phyloP scores from a whole-genome alignment of 768 basidiomycete genomes.

The Boletus sp. region DNA sequence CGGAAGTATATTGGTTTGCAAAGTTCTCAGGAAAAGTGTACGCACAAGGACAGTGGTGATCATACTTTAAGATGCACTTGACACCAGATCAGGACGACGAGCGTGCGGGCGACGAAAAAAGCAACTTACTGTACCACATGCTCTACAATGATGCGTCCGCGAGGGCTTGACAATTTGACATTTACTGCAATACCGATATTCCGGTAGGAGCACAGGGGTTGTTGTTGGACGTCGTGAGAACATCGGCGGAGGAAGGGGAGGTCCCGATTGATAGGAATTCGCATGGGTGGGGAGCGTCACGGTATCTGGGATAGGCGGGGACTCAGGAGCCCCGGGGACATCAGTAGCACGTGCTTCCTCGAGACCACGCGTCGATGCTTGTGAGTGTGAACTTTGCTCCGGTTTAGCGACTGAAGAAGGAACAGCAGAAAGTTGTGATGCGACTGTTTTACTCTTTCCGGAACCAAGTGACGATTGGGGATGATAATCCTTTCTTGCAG shows the following conservation, averaged over 20 bases:
- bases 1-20: background rate
- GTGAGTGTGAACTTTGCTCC: slow-evolving; percentile 16
- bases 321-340: slow-evolving; percentile 4
- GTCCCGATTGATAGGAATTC: slow-evolving; percentile 3
- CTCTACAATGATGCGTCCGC: slow-evolving; percentile 75
- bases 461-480: slow-evolving; percentile 23
- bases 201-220: slow-evolving; percentile 52
- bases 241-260: slow-evolving; percentile 10
- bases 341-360: slow-evolving; percentile 22
- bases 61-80: slow-evolving; percentile 78
- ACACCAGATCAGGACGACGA: background rate
- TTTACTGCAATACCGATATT: slow-evolving; percentile 60
- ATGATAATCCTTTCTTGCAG: slow-evolving; percentile 7
- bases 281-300: slow-evolving; percentile 9
- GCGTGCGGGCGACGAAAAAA: background rate
- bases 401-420: slow-evolving; percentile 13
- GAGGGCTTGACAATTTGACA: slow-evolving; percentile 72
- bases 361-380: slow-evolving; percentile 12
- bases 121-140: slow-evolving; percentile 71
- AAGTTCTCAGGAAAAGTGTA: slow-evolving; percentile 6
- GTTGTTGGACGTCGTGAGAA: slow-evolving; percentile 34
- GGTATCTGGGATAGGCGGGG: slow-evolving; percentile 3
- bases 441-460: slow-evolving; percentile 15
- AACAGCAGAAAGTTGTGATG: slow-evolving; percentile 7
- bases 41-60: slow-evolving; percentile 89